A percentile compares a stretch with the other conserved stretches of the same genome.
Evolutionary conservation across 1,139 yeast species (phyloP).

Genomic region (Sugiyamaella grinbergsii): DNA sequence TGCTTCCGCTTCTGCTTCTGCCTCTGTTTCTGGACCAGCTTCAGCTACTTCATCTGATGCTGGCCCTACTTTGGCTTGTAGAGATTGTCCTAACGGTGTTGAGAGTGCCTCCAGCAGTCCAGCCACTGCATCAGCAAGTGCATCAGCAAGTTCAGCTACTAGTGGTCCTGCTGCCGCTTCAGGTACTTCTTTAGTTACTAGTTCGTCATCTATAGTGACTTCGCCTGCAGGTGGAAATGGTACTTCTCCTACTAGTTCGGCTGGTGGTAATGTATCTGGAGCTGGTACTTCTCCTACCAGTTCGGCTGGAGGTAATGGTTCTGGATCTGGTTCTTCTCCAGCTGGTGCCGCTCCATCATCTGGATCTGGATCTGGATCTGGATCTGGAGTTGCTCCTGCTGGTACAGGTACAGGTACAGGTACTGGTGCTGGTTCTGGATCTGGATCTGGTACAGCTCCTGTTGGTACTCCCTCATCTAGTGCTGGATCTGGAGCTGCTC

Average conservation of each 20-base stretch:
- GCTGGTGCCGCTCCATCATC: not conserved
- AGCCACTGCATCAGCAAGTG: not conserved
- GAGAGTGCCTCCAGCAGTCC: not conserved
- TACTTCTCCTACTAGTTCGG: not conserved
- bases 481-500: not conserved
- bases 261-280: not conserved
- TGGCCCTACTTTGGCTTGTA: constrained; percentile 2
- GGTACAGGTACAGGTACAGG: constrained; percentile 1
- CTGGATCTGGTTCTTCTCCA: not conserved
- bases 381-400: not conserved
- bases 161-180: not conserved
- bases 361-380: not conserved
- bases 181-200: not conserved
- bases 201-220: too few species aligned
- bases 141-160: not conserved
- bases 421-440: not conserved
- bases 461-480: too few species aligned
- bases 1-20: too few species aligned
- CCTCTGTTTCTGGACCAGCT: not conserved
- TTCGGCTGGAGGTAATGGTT: not conserved
- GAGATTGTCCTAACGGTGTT: constrained; percentile 8
- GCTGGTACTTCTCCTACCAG: not conserved
- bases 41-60: not conserved
- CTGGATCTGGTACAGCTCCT: not conserved
- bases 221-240: not conserved